Percentiles rank a stretch among this genome's conserved stretches.
Evolutionary conservation across 2,329 filamentous ascomycete genomes (phyloP).

Genomic region (Grosmannia huntii): DNA sequence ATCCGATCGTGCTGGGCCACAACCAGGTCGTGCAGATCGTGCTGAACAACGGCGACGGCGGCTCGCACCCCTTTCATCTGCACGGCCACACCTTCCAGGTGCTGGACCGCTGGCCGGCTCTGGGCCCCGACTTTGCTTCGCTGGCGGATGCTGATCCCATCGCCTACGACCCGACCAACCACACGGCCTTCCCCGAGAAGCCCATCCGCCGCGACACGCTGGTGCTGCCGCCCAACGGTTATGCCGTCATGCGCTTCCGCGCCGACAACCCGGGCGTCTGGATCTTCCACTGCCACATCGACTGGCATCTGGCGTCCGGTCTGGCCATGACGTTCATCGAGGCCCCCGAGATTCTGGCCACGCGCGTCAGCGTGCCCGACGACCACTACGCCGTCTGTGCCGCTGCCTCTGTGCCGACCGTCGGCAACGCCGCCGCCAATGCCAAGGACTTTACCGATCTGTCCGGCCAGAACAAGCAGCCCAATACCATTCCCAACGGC

Average conservation of each 20-base stretch:
- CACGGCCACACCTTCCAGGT: slow-evolving; percentile 61
- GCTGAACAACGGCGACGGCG: slow-evolving; percentile 61
- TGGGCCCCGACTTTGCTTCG: slow-evolving; percentile 42
- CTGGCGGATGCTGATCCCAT: slow-evolving; percentile 26
- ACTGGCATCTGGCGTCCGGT: slow-evolving; percentile 62
- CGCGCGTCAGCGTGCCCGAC: slow-evolving; percentile 44
- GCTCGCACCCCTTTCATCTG: slow-evolving; percentile 65
- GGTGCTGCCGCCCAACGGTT: slow-evolving; percentile 50
- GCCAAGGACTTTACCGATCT: slow-evolving; percentile 14
- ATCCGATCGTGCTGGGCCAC: slow-evolving; percentile 55
- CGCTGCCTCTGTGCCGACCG: slow-evolving; percentile 11
- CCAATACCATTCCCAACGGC: slow-evolving; percentile 12
- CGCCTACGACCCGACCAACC: slow-evolving; percentile 11
- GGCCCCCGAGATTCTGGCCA: slow-evolving; percentile 49
- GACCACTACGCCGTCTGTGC: slow-evolving; percentile 46
- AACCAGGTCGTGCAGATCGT: slow-evolving; percentile 59
- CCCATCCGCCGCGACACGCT: slow-evolving; percentile 60
- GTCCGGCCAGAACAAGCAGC: slow-evolving; percentile 13
- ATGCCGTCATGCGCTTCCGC: slow-evolving; percentile 54
- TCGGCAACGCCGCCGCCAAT: slow-evolving; percentile 19
- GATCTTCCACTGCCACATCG: slow-evolving; percentile 69
- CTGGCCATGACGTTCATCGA: slow-evolving; percentile 53
- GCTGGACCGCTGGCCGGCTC: slow-evolving; percentile 44
- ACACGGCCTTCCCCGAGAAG: slow-evolving; percentile 30
- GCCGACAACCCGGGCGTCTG: slow-evolving; percentile 51